Evolutionary conservation across 2,329 filamentous ascomycete genomes (phyloP), one percentile per base, ranked within the genome.

Genomic region (Allantophomopsis cytisporea): DNA sequence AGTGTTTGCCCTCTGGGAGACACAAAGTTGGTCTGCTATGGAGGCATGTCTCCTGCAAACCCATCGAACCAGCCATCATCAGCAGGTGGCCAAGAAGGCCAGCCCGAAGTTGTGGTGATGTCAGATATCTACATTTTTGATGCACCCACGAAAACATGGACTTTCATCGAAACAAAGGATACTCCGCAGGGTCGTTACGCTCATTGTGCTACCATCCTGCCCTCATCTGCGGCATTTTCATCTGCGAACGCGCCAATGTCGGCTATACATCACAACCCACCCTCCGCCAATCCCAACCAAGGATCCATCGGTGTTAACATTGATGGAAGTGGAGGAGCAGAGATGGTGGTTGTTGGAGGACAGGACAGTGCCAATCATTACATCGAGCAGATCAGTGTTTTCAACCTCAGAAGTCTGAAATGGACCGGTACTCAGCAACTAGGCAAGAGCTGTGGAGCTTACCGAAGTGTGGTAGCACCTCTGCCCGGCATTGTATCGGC

Each of bases 341-440:
- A 98, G 58, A 95, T 98, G 89, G 75, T 98, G 5, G 81, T 98
- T 12, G 88, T 96, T 7, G 91, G 91, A 43, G 91, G 91, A 0
- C 91, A 98, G 59, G 91, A 98, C 54, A 91, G 84, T 39, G 81
- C 82, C n/a, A 98, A 98, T 58, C 88, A 94, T 58, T 98, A 98
- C 55, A 98, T 98, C 49, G 89, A 98, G 60, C 87, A 98, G 60
- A 93, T 98, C 47, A 96, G 87, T 56, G 86, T 98, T 2, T 98
- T 98, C 67, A 98, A 98, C 53, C 67, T 98, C 18, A 76, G 91
- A 37, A 95, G 86, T 56, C 64, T 96, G 43, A 94, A 91, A 61
- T 98, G 91, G 91, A 94, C 86, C 2, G 85, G 83, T 14, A 95
- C 87, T 2, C 84, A 85, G 46, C 69, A 80, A 1, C 68, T 96